phyloP scores from a whole-genome alignment of 1,139 yeast species.

The Lodderomyces margitis region DNA sequence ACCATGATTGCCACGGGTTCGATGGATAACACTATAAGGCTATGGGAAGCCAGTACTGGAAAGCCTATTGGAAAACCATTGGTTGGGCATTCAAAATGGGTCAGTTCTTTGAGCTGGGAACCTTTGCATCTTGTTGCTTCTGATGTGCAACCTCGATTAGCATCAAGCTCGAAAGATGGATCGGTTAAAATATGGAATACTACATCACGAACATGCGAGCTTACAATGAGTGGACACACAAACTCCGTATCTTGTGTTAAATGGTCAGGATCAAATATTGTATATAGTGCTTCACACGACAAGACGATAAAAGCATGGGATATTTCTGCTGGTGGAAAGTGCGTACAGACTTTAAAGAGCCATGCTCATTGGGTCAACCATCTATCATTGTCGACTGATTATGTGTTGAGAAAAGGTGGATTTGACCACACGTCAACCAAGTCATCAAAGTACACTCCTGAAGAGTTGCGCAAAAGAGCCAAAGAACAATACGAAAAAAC shows the following conservation, averaged over 20 bases:
- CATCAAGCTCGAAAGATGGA: slow-evolving; percentile 89
- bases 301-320: slow-evolving; percentile 95
- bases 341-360: slow-evolving; percentile 74
- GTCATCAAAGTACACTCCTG: slow-evolving; percentile 22
- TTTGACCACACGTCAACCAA: slow-evolving; percentile 28
- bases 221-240: slow-evolving; percentile 85
- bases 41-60: slow-evolving; percentile 85
- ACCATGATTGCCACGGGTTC: slow-evolving; percentile 91
- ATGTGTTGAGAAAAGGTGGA: slow-evolving; percentile 70
- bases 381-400: slow-evolving; percentile 86
- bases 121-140: slow-evolving; percentile 78
- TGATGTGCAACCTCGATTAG: slow-evolving; percentile 70
- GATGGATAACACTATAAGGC: slow-evolving; percentile 84
- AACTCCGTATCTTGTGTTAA: slow-evolving; percentile 89
- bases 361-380: slow-evolving; percentile 99
- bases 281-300: slow-evolving; percentile 93
- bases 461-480: slow-evolving; percentile 37
- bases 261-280: slow-evolving; percentile 89
- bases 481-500: slow-evolving; percentile 67
- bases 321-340: slow-evolving; percentile 66
- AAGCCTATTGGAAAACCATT: slow-evolving; percentile 70
- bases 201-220: slow-evolving; percentile 60
- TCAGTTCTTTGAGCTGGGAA: slow-evolving; percentile 89
- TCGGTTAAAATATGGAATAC: slow-evolving; percentile 91
- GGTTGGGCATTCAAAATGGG: slow-evolving; percentile 85